These are phyloP conservation scores for Euphorbia tirucalli DNA, from an alignment of 345 rosid genomes.

Conservation along the genomic window DNA sequence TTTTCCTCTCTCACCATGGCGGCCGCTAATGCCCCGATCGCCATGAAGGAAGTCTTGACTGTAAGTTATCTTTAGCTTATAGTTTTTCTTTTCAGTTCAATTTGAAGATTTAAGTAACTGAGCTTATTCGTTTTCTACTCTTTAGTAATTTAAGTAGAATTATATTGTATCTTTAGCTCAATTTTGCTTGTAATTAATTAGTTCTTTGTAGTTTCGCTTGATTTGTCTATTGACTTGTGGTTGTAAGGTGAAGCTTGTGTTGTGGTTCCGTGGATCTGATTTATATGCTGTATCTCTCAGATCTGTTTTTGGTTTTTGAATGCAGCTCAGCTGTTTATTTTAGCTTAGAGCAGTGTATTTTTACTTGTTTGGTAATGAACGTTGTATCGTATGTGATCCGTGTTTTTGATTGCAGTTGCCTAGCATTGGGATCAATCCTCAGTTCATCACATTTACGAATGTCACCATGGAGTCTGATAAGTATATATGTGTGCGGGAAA, in stretches of 20 bases:
- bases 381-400: no score
- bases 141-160: not conserved
- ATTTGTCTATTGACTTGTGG: not conserved
- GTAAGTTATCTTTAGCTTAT: conserved; percentile 24
- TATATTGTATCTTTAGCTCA: not conserved
- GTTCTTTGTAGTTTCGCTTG: not conserved
- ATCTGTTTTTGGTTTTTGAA: conserved; percentile 1
- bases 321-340: not conserved
- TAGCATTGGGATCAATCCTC: conserved; percentile 68
- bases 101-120: conserved; percentile 1
- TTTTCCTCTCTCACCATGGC: conserved; percentile 56
- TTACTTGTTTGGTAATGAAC: not conserved
- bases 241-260: not conserved
- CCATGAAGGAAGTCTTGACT: conserved; percentile 88
- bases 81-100: not conserved
- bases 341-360: not conserved
- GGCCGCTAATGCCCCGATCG: conserved; percentile 86
- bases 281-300: not conserved
- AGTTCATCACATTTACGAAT: conserved; percentile 73
- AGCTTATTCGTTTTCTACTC: not conserved
- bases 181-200: not conserved
- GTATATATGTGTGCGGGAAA: conserved; percentile 84
- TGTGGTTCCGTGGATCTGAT: not conserved
- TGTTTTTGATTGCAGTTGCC: conserved; percentile 52
- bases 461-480: conserved; percentile 89